These are phyloP conservation scores for Alisma plantagoaquatica DNA, from an alignment of 106 monocot genomes.

Conservation along the genomic window DNA sequence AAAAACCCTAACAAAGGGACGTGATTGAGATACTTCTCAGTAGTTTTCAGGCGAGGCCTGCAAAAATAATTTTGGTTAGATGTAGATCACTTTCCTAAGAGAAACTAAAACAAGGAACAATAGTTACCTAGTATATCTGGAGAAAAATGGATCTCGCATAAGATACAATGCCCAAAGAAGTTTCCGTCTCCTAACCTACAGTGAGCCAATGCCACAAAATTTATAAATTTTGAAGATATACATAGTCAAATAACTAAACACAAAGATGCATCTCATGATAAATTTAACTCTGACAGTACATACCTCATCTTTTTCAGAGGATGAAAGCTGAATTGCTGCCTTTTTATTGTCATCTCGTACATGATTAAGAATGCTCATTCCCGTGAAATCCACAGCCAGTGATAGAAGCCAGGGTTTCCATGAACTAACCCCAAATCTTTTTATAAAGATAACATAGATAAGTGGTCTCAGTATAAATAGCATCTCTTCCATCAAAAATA, in stretches of 20 bases:
- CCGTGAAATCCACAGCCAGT: constrained; percentile 52
- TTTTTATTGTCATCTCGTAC: constrained; percentile 16
- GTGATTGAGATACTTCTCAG: constrained; percentile 31
- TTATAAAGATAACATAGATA: constrained; percentile 77
- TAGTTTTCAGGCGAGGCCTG: constrained; percentile 66
- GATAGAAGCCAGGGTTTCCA: constrained; percentile 93
- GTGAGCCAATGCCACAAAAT: constrained; percentile 3
- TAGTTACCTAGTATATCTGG: constrained; percentile 55
- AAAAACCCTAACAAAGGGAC: constrained; percentile 72
- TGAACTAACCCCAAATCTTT: constrained; percentile 58
- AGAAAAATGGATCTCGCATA: constrained; percentile 92
- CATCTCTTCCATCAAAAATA: constrained; percentile 62
- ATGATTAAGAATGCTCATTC: constrained; percentile 52
- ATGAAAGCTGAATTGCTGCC: constrained; percentile 29
- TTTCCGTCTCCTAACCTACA: constrained; percentile 69
- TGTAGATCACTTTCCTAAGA: background rate
- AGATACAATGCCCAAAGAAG: constrained; percentile 78
- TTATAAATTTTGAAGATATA: background rate
- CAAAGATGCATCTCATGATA: background rate
- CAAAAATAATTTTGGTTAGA: constrained; percentile 7
- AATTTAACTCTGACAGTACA: constrained; percentile 1
- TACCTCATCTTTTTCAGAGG: constrained; percentile 73
- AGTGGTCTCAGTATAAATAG: constrained; percentile 71
- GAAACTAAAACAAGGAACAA: constrained; percentile 3
- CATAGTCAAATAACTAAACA: background rate